These are phyloP conservation scores for Candida insectorum DNA, from an alignment of 805 yeast genomes.

Conservation along the genomic window DNA sequence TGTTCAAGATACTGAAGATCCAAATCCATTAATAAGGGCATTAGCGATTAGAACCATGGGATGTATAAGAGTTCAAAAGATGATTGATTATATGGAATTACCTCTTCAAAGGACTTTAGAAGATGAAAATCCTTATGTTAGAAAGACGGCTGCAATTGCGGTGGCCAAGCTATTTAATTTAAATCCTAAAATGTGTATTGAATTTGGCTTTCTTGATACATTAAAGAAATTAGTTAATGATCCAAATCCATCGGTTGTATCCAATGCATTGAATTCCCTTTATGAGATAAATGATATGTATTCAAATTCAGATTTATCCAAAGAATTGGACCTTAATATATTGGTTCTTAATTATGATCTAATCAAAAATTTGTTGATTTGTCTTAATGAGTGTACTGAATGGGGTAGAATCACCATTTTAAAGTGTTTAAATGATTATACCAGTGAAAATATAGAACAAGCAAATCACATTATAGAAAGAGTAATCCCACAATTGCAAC, in stretches of 20 bases:
- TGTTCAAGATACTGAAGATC: slow-evolving; percentile 92
- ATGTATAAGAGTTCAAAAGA: slow-evolving; percentile 90
- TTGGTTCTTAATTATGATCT: slow-evolving; percentile 36
- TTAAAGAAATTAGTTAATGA: slow-evolving; percentile 72
- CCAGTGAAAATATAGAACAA: slow-evolving; percentile 54
- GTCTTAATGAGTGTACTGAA: slow-evolving; percentile 95
- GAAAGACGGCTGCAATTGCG: slow-evolving; percentile 96
- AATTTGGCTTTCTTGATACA: slow-evolving; percentile 76
- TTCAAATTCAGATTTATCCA: slow-evolving; percentile 19
- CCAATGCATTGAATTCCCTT: slow-evolving; percentile 85
- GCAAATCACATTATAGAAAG: slow-evolving; percentile 85
- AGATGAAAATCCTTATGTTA: slow-evolving; percentile 95
- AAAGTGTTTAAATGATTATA: slow-evolving; percentile 73
- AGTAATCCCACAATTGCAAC: slow-evolving; percentile 92
- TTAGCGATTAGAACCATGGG: slow-evolving; percentile 99
- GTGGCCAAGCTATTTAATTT: slow-evolving; percentile 93
- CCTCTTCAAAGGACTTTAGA: slow-evolving; percentile 80
- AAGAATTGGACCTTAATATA: slow-evolving; percentile 34
- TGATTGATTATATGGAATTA: slow-evolving; percentile 90
- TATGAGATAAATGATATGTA: slow-evolving; percentile 77
- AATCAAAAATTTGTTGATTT: slow-evolving; percentile 65
- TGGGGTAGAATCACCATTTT: slow-evolving; percentile 96
- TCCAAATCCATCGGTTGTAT: slow-evolving; percentile 95
- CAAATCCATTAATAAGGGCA: slow-evolving; percentile 93
- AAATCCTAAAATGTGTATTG: slow-evolving; percentile 75